phyloP scores from a whole-genome alignment of 2,329 filamentous ascomycete species.

The Coniella lustricola region DNA sequence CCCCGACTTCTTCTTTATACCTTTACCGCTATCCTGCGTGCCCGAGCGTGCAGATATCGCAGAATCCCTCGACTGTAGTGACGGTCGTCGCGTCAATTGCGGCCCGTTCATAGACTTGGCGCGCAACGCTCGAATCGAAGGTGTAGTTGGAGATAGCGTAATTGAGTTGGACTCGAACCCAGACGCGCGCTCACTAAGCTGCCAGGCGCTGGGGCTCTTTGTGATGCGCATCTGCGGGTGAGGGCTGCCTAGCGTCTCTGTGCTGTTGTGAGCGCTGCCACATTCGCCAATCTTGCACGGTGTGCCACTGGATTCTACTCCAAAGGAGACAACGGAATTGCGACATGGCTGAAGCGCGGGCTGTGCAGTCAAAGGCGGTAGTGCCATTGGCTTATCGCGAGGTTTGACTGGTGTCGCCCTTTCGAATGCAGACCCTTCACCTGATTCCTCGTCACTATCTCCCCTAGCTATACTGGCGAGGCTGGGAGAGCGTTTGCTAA shows the following conservation, averaged over 20 bases:
- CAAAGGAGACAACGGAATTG: constrained; percentile 2
- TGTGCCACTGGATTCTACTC: constrained; percentile 11
- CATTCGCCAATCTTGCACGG: background rate
- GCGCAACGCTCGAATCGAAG: constrained; percentile 13
- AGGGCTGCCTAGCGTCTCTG: background rate
- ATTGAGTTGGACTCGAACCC: background rate
- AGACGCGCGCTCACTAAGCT: constrained; percentile 6
- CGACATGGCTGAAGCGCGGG: background rate
- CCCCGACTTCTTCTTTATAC: constrained; percentile 1
- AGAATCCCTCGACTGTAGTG: constrained; percentile 14
- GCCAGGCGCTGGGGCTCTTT: constrained; percentile 12
- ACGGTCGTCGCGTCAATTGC: constrained; percentile 17
- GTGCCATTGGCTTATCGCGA: background rate
- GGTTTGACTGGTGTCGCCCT: background rate
- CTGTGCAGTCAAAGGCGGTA: background rate
- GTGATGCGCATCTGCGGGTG: constrained; percentile 10
- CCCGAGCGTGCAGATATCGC: constrained; percentile 12
- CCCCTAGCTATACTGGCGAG: constrained; percentile 29
- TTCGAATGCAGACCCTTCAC: constrained; percentile 1
- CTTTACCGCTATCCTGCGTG: constrained; percentile 1
- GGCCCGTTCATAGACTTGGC: constrained; percentile 20
- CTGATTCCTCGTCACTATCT: constrained; percentile 25
- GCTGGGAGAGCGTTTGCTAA: constrained; percentile 64
- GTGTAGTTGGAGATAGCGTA: background rate
- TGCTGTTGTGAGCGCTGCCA: background rate